Percentiles rank a stretch among this genome's conserved stretches.
phyloP scores from a whole-genome alignment of 305 asterid species.

The Fraxinus nigra region DNA sequence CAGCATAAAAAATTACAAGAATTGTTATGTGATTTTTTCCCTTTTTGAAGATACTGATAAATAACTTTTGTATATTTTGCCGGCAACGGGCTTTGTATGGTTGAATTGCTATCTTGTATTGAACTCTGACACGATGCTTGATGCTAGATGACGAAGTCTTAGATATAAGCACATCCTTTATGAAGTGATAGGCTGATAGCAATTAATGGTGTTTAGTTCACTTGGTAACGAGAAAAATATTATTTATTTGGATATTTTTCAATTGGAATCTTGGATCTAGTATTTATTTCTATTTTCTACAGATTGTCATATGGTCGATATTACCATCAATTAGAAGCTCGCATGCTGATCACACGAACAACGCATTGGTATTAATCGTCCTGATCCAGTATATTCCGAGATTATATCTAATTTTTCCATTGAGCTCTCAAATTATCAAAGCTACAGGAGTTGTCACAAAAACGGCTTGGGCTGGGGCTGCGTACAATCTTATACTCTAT shows the following conservation, averaged over 20 bases:
- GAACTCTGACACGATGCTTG: not conserved
- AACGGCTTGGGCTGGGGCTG: slow-evolving; percentile 89
- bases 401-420: slow-evolving; percentile 61
- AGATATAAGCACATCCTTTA: not conserved
- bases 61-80: not conserved
- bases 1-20: not conserved
- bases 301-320: slow-evolving; percentile 78
- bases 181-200: not conserved
- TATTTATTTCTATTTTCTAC: slow-evolving; percentile 20
- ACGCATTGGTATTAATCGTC: slow-evolving; percentile 50
- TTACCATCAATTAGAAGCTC: slow-evolving; percentile 67
- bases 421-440: slow-evolving; percentile 69
- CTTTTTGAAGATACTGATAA: not conserved
- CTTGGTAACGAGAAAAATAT: not conserved
- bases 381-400: slow-evolving; percentile 61
- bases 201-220: not conserved
- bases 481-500: slow-evolving; percentile 64
- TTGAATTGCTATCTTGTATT: not conserved
- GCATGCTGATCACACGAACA: slow-evolving; percentile 69
- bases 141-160: not conserved
- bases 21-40: not conserved
- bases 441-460: slow-evolving; percentile 77
- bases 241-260: not conserved
- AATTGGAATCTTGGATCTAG: not conserved
- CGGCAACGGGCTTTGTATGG: not conserved